Percentiles rank a stretch among this genome's conserved stretches.
Conservation (phyloP, 257 asterid species). For the Fraxinus quadrangulata region DNA sequence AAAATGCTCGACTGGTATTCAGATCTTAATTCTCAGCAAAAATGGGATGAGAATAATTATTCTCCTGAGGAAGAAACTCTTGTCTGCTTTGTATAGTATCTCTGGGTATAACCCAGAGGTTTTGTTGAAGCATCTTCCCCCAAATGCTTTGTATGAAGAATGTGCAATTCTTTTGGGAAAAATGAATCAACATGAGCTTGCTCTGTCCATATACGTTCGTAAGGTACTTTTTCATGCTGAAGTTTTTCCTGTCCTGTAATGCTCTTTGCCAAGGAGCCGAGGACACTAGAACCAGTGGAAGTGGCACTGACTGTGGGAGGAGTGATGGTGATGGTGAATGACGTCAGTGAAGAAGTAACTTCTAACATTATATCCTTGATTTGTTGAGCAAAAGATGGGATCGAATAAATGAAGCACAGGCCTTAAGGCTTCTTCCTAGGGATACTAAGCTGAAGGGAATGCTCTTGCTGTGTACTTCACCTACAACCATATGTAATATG, state of each 20-base stretch:
- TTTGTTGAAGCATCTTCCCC: slow-evolving; percentile 79
- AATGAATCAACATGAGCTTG: slow-evolving; percentile 96
- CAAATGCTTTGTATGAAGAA: slow-evolving; percentile 87
- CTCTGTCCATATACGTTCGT: slow-evolving; percentile 84
- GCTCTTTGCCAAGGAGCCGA: slow-evolving; percentile 50
- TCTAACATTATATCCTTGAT: slow-evolving; percentile 81
- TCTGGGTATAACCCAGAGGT: slow-evolving; percentile 82
- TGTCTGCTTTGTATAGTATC: slow-evolving; percentile 81
- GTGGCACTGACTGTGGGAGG: slow-evolving; percentile 89
- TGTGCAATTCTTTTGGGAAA: slow-evolving; percentile 87
- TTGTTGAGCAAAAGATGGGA: slow-evolving; percentile 93
- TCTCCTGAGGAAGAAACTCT: slow-evolving; percentile 78
- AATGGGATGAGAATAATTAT: slow-evolving; percentile 86
- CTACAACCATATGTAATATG: not conserved
- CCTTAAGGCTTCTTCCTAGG: slow-evolving; percentile 78
- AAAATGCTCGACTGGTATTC: slow-evolving; percentile 87
- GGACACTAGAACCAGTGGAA: slow-evolving; percentile 66
- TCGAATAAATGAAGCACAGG: slow-evolving; percentile 93
- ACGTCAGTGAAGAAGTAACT: slow-evolving; percentile 59
- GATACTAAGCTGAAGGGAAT: slow-evolving; percentile 88
- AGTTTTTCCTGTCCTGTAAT: slow-evolving; percentile 10
- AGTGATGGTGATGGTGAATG: slow-evolving; percentile 83
- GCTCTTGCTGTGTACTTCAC: slow-evolving; percentile 14
- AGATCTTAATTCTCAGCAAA: slow-evolving; percentile 71
- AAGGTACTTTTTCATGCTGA: slow-evolving; percentile 54